Conservation (phyloP, 108 stramenopile species). For the Asterionellopsis glacialis region DNA sequence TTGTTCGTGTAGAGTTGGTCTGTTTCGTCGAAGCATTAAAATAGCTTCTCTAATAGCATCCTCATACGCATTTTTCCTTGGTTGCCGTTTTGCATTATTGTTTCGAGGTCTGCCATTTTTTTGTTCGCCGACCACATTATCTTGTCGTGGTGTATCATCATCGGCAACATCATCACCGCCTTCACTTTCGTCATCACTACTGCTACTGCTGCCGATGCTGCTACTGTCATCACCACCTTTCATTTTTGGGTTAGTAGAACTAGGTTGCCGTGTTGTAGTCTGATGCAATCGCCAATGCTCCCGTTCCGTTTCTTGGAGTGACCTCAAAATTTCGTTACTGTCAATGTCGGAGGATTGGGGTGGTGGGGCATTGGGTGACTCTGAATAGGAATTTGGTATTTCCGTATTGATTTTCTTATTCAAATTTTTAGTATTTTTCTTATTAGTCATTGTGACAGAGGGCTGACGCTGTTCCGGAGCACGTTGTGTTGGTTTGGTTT, state of each 20-base stretch:
- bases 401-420: too few relatives aligned
- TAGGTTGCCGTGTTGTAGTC: too few relatives aligned
- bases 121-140: too few relatives aligned
- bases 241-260: too few relatives aligned
- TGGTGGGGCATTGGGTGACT: neutral
- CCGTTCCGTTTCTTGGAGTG: slow-evolving; percentile 29
- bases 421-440: too few relatives aligned
- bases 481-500: too few relatives aligned
- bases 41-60: slow-evolving; percentile 47
- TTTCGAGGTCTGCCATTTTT: neutral
- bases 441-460: too few relatives aligned
- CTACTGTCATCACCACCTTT: too few relatives aligned
- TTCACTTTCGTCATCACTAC: slow-evolving; percentile 1
- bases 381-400: too few relatives aligned
- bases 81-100: neutral
- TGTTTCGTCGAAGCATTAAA: slow-evolving; percentile 33
- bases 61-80: slow-evolving; percentile 38
- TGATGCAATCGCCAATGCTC: neutral
- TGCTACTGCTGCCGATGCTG: neutral
- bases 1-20: slow-evolving; percentile 1
- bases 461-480: too few relatives aligned
- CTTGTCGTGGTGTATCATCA: neutral
- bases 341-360: neutral
- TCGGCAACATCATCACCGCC: neutral
- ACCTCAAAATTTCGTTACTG: slow-evolving; percentile 32